phyloP scores from a whole-genome alignment of 148 eudicot genomes.

The Diospyros lotus region DNA sequence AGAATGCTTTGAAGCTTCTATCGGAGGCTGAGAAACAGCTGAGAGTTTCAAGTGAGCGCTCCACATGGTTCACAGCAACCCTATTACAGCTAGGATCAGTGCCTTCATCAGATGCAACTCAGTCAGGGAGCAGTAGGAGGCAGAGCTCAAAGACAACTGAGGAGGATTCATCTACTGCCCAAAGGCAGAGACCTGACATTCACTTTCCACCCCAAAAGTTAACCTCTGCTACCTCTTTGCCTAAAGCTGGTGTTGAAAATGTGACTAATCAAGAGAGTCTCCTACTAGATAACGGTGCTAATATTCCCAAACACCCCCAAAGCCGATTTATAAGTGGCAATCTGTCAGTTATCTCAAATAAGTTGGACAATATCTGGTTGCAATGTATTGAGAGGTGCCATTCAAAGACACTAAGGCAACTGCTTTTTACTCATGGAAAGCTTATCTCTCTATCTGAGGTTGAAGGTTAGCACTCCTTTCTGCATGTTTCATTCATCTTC shows the following conservation, averaged over 20 bases:
- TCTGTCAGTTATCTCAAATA: slow-evolving; percentile 31
- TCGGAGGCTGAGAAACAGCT: slow-evolving; percentile 96
- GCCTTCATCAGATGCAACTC: slow-evolving; percentile 70
- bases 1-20: slow-evolving; percentile 86
- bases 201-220: slow-evolving; percentile 32
- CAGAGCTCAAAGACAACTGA: slow-evolving; percentile 80
- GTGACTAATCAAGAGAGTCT: slow-evolving; percentile 31
- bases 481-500: slow-evolving; percentile 2
- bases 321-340: slow-evolving; percentile 35
- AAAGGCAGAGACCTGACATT: slow-evolving; percentile 37
- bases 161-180: slow-evolving; percentile 58
- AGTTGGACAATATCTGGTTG: slow-evolving; percentile 70
- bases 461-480: slow-evolving; percentile 48
- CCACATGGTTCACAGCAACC: slow-evolving; percentile 99
- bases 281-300: slow-evolving; percentile 24
- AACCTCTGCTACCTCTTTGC: slow-evolving; percentile 40
- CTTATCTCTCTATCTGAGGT: slow-evolving; percentile 77
- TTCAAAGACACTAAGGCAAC: slow-evolving; percentile 75
- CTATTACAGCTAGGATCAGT: slow-evolving; percentile 84
- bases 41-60: slow-evolving; percentile 86
- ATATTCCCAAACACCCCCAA: slow-evolving; percentile 39
- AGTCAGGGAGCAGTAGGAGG: slow-evolving; percentile 78
- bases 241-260: slow-evolving; percentile 27
- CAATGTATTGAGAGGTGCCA: slow-evolving; percentile 86
- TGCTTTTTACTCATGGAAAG: slow-evolving; percentile 71